These are phyloP conservation scores for Candida ovalis DNA, from an alignment of 805 yeast genomes.

Conservation along the genomic window DNA sequence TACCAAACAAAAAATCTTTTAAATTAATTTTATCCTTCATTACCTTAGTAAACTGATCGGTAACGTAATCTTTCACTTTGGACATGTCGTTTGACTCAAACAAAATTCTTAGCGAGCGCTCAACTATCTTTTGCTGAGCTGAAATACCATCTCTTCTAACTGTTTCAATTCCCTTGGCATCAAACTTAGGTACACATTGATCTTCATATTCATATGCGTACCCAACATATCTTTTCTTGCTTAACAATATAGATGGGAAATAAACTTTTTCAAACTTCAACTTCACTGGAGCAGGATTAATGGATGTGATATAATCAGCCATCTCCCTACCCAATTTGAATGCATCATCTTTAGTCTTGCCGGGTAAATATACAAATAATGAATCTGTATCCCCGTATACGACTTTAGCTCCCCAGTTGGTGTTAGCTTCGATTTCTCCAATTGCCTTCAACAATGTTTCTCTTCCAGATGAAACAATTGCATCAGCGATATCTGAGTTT, in stretches of 20 bases:
- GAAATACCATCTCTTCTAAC: conserved; percentile 93
- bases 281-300: conserved; percentile 76
- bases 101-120: conserved; percentile 58
- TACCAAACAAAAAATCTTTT: conserved; percentile 87
- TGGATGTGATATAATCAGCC: conserved; percentile 56
- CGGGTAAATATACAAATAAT: conserved; percentile 85
- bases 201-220: conserved; percentile 60
- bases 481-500: conserved; percentile 90
- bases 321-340: conserved; percentile 70
- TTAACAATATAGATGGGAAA: conserved; percentile 75
- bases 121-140: conserved; percentile 81
- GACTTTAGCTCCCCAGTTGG: conserved; percentile 80
- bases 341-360: conserved; percentile 72
- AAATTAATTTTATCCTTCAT: conserved; percentile 58
- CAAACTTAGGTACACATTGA: conserved; percentile 64
- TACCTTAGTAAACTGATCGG: conserved; percentile 64
- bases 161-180: conserved; percentile 96
- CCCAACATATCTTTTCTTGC: conserved; percentile 92
- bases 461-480: conserved; percentile 87
- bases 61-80: conserved; percentile 59
- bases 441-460: conserved; percentile 77
- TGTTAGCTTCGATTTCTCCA: conserved; percentile 54
- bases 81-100: conserved; percentile 76
- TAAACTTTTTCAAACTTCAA: conserved; percentile 92
- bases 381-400: conserved; percentile 98